phyloP scores from a whole-genome alignment of 305 asterid genomes.

The Rubia occidens region DNA sequence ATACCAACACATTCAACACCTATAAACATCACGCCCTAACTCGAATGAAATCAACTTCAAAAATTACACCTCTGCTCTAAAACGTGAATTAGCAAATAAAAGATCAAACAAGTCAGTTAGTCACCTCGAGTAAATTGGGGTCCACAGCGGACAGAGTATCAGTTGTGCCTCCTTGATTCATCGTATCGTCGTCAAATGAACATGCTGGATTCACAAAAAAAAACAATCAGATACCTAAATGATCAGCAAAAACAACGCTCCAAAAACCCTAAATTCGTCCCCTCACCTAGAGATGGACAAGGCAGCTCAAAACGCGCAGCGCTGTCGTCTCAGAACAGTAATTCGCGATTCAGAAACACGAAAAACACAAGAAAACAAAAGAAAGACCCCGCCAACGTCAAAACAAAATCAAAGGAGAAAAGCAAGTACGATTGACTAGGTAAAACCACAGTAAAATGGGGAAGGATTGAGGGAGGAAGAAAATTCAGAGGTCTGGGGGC shows the following conservation, averaged over 20 bases:
- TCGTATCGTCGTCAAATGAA: conserved; percentile 37
- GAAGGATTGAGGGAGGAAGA: conserved; percentile 11
- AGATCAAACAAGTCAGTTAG: conserved; percentile 1
- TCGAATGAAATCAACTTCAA: not conserved
- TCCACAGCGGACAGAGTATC: conserved; percentile 31
- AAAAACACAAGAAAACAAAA: not conserved
- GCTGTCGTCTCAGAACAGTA: not conserved
- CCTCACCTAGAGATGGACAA: conserved; percentile 12
- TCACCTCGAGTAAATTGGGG: conserved; percentile 54
- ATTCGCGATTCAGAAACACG: conserved; percentile 2
- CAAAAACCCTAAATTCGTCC: conserved; percentile 12
- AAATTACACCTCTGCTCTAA: conserved; percentile 1
- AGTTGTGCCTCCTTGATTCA: conserved; percentile 65
- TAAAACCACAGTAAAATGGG: not conserved
- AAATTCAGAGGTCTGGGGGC: not conserved
- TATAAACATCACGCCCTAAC: not conserved
- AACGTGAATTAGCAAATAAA: not conserved
- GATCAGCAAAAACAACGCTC: not conserved
- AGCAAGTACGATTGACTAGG: not conserved
- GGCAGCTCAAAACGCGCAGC: conserved; percentile 4
- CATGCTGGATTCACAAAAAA: conserved; percentile 22
- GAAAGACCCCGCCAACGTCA: not conserved
- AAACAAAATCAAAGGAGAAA: conserved; percentile 1
- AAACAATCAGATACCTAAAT: not conserved
- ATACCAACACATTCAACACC: not conserved